Base-by-base conservation (phyloP, 2,329 filamentous ascomycete species). In the Arthrobotrys megalospora region DNA sequence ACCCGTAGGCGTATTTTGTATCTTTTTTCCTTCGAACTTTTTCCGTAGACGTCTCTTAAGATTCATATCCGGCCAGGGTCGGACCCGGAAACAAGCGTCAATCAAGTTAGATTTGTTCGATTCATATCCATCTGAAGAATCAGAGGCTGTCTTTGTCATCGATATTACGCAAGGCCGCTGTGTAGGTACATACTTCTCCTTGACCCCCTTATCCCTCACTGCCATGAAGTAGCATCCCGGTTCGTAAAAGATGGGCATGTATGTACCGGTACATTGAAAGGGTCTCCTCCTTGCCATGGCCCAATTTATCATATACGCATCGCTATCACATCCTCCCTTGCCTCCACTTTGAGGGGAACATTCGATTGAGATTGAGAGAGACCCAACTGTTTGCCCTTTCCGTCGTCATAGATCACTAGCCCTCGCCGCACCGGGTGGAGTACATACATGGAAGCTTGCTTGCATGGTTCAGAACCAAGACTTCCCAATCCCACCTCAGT, bases 111-210 rank as follows among this genome's bases (percentile, higher is more conserved):
- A 48, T 48, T 48, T 32, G 48, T 62, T 62, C 41, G 50, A 67
- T 50, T 47, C 41, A 63, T 43, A 69, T 64, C 58, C 24, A 66
- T 77, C 60, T 24, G 16, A 60, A 60, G 55, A 43, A 60, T 28
- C 8, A 10, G 19, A 60, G 55, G 14, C 55, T 38, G 38, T 53
- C 50, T 77, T 77, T 77, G 73, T 77, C 73, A 77, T 77, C 47
- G 60, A 36, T 67, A 77, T 77, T 77, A 77, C 73, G 64, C 71
- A 70, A 62, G 32, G 34, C 28, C 24, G 50, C 36, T 32, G 52
- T 38, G 16, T 62, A 16, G 45, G 24, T 28, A 41, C n/a, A 36
- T 43, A 47, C 52, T 43, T 66, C 63, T 41, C 38, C 48, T 45
- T 60, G 36, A 48, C 52, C 65, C 53, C 71, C 71, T 65, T 72